Conservation (phyloP, 225 moss, liverwort and hornwort species). For the Takakia lepidozioides region DNA sequence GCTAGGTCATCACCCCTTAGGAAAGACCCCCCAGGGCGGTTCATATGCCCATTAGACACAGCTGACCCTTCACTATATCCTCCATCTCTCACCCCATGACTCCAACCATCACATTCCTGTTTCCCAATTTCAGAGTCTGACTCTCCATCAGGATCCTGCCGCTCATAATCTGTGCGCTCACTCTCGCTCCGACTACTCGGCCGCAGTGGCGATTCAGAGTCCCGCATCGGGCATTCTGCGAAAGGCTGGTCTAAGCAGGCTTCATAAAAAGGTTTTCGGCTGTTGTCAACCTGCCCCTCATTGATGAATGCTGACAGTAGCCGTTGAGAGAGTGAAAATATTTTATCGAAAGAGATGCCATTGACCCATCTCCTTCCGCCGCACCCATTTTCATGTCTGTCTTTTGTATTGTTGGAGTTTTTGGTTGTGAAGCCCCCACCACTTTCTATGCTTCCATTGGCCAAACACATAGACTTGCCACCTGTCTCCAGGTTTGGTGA, state of each 20-base stretch:
- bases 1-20: constrained; percentile 28
- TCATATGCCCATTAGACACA: constrained; percentile 21
- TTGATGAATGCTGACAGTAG: constrained; percentile 69
- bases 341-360: constrained; percentile 64
- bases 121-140: constrained; percentile 68
- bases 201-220: constrained; percentile 48
- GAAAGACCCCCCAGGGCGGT: neutral
- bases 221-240: constrained; percentile 5
- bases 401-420: constrained; percentile 43
- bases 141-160: constrained; percentile 47
- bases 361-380: constrained; percentile 49
- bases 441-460: constrained; percentile 64
- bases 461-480: constrained; percentile 41
- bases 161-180: constrained; percentile 29
- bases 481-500: constrained; percentile 33
- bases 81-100: constrained; percentile 37
- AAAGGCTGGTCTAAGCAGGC: constrained; percentile 34
- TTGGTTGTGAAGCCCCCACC: constrained; percentile 43
- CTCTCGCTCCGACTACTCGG: constrained; percentile 64
- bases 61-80: constrained; percentile 9
- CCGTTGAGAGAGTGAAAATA: constrained; percentile 72
- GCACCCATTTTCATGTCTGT: constrained; percentile 39
- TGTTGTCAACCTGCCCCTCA: constrained; percentile 44
- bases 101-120: constrained; percentile 74
- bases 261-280: constrained; percentile 20